Evolutionary conservation across 163 green algal species (phyloP), one percentile per base, ranked within the genome.

Genomic region (Scenedesmus sp.): DNA sequence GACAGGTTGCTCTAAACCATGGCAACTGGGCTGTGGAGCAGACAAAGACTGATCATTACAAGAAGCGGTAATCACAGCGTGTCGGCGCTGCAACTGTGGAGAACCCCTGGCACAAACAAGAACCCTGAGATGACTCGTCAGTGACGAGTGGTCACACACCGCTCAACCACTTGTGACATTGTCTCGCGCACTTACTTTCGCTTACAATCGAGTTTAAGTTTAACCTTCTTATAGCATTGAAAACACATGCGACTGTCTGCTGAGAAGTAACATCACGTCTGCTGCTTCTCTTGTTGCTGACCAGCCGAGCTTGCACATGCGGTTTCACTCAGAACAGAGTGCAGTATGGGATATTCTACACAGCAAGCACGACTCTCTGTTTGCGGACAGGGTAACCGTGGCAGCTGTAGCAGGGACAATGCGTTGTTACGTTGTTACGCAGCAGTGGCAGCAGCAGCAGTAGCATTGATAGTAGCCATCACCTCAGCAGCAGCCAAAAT

Each of bases 301-400:
- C 6, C 65, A 76, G 59, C 24, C 65, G 40, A 40, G 59, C 59
- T 76, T 24, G 30, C 65, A 37, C 30, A 76, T 76, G 65, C 65
- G 37, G 65, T 76, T 76, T 30, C 37, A 16, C 20, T 73, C 81
- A 51, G 46, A 86, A 86, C 81, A 24, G 9, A 87, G 82, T 65
- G 56, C 24, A 30, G 83, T 81, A 46, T 88, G 83, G 85, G 85
- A 90, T 15, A 2, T 85, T 6, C 30, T 90, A 6, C 33, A 84
- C 46, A 85, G 65, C 70, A 72, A 90, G n/a, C 85, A 90, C 72
- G 85, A 90, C 18, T 51, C 43, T 9, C 70, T 90, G 43, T 90
- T 90, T 35, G 85, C 85, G 3, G 85, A 90, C 44, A 90, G 72
- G 85, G 85, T 86, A 43, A 86, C 43, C 9, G 10, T 72, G 44